These are phyloP conservation scores for Fistulinella cinereoalba DNA, from an alignment of 1,284 basidiomycete species.

Conservation along the genomic window DNA sequence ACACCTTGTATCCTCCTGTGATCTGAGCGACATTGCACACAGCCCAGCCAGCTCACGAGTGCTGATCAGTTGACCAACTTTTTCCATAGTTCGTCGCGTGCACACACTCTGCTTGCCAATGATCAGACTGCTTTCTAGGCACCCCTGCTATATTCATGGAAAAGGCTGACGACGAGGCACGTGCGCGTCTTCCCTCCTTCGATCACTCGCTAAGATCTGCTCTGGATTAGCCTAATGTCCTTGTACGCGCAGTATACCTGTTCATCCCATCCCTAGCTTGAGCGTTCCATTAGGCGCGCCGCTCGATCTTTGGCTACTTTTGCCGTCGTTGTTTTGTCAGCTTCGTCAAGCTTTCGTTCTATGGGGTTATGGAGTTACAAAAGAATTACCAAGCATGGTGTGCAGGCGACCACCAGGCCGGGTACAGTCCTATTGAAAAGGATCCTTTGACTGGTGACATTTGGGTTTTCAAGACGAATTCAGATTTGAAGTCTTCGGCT, in stretches of 20 bases:
- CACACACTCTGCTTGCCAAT: neutral
- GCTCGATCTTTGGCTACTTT: conserved; percentile 80
- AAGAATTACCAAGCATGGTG: conserved; percentile 66
- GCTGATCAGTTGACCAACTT: conserved; percentile 62
- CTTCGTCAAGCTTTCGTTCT: conserved; percentile 71
- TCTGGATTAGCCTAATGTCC: conserved; percentile 25
- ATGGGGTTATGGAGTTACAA: conserved; percentile 60
- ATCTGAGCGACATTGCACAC: conserved; percentile 27
- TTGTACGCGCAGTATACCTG: conserved; percentile 19
- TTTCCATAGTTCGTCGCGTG: conserved; percentile 50
- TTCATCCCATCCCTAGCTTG: neutral
- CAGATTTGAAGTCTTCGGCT: conserved; percentile 65
- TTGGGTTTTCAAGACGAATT: conserved; percentile 62
- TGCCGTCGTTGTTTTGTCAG: conserved; percentile 69
- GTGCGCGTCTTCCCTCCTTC: neutral
- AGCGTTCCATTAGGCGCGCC: conserved; percentile 39
- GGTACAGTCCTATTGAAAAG: conserved; percentile 50
- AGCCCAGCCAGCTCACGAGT: conserved; percentile 50
- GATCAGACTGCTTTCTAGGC: conserved; percentile 32
- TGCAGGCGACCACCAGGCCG: conserved; percentile 43
- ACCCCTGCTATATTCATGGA: conserved; percentile 54
- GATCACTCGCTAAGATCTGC: conserved; percentile 3
- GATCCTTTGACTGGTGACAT: conserved; percentile 58
- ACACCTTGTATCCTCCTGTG: neutral
- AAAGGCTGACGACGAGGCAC: conserved; percentile 48